These are phyloP conservation scores for Aspergillus biplanus DNA, from an alignment of 495 filamentous ascomycete genomes.

Conservation along the genomic window DNA sequence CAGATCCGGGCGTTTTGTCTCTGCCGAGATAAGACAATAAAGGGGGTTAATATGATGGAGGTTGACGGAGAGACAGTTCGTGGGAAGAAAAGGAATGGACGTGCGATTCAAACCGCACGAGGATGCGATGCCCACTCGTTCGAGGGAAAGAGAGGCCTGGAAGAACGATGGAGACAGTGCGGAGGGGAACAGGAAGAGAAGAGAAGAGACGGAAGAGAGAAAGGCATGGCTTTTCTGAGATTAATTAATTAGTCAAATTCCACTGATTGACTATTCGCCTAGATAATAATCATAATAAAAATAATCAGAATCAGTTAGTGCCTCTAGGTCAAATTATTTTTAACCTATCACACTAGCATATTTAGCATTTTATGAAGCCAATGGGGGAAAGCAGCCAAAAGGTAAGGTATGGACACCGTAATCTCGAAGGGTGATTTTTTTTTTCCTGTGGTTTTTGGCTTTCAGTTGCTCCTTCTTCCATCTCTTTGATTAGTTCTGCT, in stretches of 20 bases:
- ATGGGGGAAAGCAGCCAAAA: too few relatives aligned
- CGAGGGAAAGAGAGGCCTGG: constrained; percentile 16
- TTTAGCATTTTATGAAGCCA: neutral
- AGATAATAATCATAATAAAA: too few relatives aligned
- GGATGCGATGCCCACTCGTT: constrained; percentile 22
- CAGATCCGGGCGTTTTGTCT: constrained; percentile 7
- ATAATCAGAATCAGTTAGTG: neutral
- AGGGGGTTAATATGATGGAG: constrained; percentile 26
- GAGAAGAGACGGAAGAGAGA: constrained; percentile 11
- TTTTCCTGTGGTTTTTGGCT: constrained; percentile 1
- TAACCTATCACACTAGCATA: constrained; percentile 14
- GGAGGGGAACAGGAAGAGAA: constrained; percentile 18
- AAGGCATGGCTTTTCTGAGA: neutral
- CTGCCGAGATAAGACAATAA: constrained; percentile 23
- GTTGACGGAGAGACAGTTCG: constrained; percentile 19
- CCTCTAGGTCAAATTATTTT: constrained; percentile 10
- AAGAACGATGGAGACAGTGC: constrained; percentile 16
- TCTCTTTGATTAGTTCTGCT: neutral
- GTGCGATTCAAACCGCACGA: constrained; percentile 39
- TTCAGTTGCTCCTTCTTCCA: neutral
- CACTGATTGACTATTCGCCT: neutral
- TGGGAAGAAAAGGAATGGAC: constrained; percentile 37
- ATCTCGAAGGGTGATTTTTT: neutral
- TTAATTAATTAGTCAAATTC: neutral
- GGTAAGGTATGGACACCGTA: too few relatives aligned